Percentiles rank a stretch among this genome's conserved stretches.
Conservation (phyloP, 176 grass and related monocot species). For the Cenchrus americanus region DNA sequence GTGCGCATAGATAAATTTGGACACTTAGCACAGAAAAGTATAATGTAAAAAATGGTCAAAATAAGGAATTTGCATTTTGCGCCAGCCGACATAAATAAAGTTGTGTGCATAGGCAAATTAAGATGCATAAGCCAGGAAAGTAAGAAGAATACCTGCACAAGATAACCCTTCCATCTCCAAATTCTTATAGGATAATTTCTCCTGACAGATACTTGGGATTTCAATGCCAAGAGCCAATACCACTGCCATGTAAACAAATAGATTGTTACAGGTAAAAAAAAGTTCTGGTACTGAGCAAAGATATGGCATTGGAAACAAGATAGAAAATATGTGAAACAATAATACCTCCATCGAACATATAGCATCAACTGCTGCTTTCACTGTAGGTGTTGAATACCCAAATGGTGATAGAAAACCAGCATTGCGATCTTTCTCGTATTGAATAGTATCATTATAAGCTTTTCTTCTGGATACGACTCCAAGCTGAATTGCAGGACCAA, state of each 20-base stretch:
- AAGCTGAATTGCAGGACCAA: conserved; percentile 73
- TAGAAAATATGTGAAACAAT: conserved; percentile 18
- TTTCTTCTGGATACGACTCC: conserved; percentile 88
- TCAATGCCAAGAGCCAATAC: conserved; percentile 82
- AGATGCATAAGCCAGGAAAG: conserved; percentile 13
- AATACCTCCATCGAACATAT: conserved; percentile 89
- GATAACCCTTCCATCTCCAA: conserved; percentile 95
- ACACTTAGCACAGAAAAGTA: conserved; percentile 39
- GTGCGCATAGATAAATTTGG: neutral
- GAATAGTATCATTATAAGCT: conserved; percentile 85
- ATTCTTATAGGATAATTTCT: conserved; percentile 62
- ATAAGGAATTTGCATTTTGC: conserved; percentile 35
- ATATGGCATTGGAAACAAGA: conserved; percentile 1
- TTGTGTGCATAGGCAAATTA: conserved; percentile 3
- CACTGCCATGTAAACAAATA: conserved; percentile 69
- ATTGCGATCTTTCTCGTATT: conserved; percentile 96
- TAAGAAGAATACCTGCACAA: conserved; percentile 68
- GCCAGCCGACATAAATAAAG: conserved; percentile 15
- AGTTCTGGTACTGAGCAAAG: neutral
- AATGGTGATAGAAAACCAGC: conserved; percentile 96
- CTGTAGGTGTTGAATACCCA: conserved; percentile 94
- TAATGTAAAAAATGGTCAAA: conserved; percentile 59
- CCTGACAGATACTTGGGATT: conserved; percentile 60
- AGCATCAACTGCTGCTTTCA: conserved; percentile 71
- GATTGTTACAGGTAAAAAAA: conserved; percentile 47